Evolutionary conservation across 495 filamentous ascomycete species (phyloP).

Genomic region (Antarctomyces pellizariae): DNA sequence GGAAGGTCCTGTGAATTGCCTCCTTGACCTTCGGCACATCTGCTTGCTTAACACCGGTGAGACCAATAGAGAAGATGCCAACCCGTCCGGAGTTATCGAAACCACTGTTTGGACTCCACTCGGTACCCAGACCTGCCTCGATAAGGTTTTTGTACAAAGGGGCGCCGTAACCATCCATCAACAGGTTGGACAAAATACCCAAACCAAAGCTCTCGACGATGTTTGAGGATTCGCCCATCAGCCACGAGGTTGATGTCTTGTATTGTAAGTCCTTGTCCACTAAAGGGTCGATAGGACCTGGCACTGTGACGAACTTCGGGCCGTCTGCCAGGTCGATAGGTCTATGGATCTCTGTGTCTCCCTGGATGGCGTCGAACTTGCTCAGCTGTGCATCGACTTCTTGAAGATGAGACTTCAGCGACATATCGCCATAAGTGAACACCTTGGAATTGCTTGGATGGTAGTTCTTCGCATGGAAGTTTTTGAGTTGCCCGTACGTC

Average conservation of each 20-base stretch:
- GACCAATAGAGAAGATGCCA: conserved; percentile 71
- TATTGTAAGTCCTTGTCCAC: conserved; percentile 65
- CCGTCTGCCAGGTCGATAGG: conserved; percentile 51
- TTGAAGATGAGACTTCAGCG: conserved; percentile 50
- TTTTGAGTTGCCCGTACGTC: conserved; percentile 62
- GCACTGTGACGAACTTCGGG: conserved; percentile 40
- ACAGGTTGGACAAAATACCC: conserved; percentile 51
- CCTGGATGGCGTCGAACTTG: conserved; percentile 39
- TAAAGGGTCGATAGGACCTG: conserved; percentile 74
- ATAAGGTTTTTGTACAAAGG: conserved; percentile 81
- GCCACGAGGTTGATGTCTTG: conserved; percentile 86
- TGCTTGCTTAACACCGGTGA: conserved; percentile 61
- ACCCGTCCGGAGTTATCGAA: conserved; percentile 54
- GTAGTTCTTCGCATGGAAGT: conserved; percentile 78
- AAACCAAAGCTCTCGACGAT: conserved; percentile 71
- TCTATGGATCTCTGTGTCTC: conserved; percentile 46
- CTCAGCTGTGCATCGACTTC: conserved; percentile 51
- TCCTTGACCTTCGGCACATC: conserved; percentile 57
- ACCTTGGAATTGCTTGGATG: conserved; percentile 93
- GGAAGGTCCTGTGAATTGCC: conserved; percentile 42
- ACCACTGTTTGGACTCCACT: conserved; percentile 85
- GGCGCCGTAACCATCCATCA: conserved; percentile 86
- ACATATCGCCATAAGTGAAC: conserved; percentile 88
- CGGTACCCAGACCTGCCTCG: conserved; percentile 72
- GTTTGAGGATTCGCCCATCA: conserved; percentile 60